Base-by-base conservation (phyloP, 2,329 filamentous ascomycete species). In the Talaromyces sp. region DNA sequence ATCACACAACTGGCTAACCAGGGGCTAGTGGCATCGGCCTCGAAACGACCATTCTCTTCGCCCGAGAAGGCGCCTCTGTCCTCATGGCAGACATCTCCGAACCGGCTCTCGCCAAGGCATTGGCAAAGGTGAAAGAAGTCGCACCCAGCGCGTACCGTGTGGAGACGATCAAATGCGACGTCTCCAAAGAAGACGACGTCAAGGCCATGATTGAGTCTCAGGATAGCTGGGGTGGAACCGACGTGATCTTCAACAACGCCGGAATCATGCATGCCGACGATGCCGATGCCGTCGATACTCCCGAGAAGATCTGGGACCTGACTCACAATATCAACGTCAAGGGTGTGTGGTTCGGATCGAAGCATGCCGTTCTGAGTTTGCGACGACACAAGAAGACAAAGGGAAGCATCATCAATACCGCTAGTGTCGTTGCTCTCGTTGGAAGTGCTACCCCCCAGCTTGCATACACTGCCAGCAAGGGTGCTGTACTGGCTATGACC, bases 181-280 rank as follows among this genome's bases (percentile, higher is more conserved):
- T 97, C 60, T 92, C 91, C 74, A 93, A 92, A 71, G 93, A 97
- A 75, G 77, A 84, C 64, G 85, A 95, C 61, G 87, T 97, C 34
- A 80, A 92, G 71, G 86, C 87, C 61, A 86, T 90, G 73, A 82
- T 96, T 58, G 89, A 90, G 68, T 79, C 84, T 9, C 79, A 94
- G 62, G 93, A 97, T 76, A 73, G 85, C 61, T 96, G 91, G 90
- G 93, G 93, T 72, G 93, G 93, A 52, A 78, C 95, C 3, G 93
- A 97, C 75, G 82, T 96, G 72, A 91, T 96, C 70, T 97, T 96
- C 87, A 97, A 97, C 86, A 97, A 97, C 76, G 93, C 93, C 28
- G 93, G 93, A 60, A 97, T 97, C 77, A 97, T 97, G 93, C 93
- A 96, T 79, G 88, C 87, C 55, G 83, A 89, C 62, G 89, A 92